Evolutionary conservation across 2,329 filamentous ascomycete species (phyloP).

Genomic region (Pseudopithomyces chartarum): DNA sequence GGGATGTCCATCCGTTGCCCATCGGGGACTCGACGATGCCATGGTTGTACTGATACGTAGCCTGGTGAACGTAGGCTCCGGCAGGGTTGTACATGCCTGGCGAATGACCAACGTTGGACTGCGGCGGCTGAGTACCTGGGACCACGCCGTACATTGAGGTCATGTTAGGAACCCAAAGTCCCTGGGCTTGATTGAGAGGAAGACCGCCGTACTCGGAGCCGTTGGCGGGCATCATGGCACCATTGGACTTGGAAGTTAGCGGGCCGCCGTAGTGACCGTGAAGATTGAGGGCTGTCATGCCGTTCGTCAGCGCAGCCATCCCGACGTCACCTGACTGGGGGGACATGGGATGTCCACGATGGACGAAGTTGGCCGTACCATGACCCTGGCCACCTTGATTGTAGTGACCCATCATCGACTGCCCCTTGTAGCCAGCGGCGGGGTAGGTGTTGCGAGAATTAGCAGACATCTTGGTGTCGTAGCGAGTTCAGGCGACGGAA

Average conservation of each 20-base stretch:
- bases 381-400: constrained; percentile 36
- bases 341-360: constrained; percentile 42
- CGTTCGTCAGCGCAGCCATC: constrained; percentile 40
- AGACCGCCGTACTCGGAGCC: constrained; percentile 43
- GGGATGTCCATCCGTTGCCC: constrained; percentile 52
- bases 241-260: constrained; percentile 37
- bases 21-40: constrained; percentile 53
- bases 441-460: constrained; percentile 38
- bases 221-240: constrained; percentile 35
- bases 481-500: constrained; percentile 4
- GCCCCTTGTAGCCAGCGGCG: constrained; percentile 36
- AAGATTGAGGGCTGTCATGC: constrained; percentile 43
- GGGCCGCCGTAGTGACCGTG: constrained; percentile 40
- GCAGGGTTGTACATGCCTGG: constrained; percentile 53
- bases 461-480: constrained; percentile 29
- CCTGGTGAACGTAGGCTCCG: constrained; percentile 50
- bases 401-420: constrained; percentile 32
- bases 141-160: constrained; percentile 43
- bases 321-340: constrained; percentile 32
- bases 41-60: constrained; percentile 51
- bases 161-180: constrained; percentile 44
- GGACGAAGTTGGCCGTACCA: constrained; percentile 39
- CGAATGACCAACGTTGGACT: constrained; percentile 36
- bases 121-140: constrained; percentile 35
- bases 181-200: constrained; percentile 42